Evolutionary conservation across 2,329 filamentous ascomycete species (phyloP), one percentile per base, ranked within the genome.

Genomic region (Sporothrix dimorphospora): DNA sequence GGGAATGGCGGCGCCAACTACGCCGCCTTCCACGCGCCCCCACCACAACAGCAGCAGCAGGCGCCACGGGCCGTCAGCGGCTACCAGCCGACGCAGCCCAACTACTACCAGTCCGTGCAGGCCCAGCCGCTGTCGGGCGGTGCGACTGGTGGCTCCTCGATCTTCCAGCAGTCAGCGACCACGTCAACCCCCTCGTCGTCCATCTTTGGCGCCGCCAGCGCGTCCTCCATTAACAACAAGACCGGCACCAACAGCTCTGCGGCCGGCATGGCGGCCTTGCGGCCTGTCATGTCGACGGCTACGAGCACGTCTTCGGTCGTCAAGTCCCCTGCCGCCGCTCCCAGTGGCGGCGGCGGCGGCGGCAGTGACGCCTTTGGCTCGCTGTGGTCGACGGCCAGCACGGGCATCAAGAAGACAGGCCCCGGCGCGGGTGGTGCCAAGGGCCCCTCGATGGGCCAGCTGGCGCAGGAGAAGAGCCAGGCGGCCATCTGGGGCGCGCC

Each of bases 401-500:
- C 87, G 12, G 90, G 91, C 63, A 87, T 94, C 75, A 94, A 94
- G 85, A 97, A 96, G 83, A 82, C 87, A 1, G 85, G 82, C 5
- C 38, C 59, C 73, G 87, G 90, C 1, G 85, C 87, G 11, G 84
- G 86, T 70, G 92, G 91, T 0, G 86, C 90, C 72, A 91, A 90
- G 72, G 92, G 92, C 0, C 91, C 90, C 72, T 94, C 94, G 71
- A 88, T 99, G 83, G 94, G 94, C 40, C 94, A 97, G 80, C 89
- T 99, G 69, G 95, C 94, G n/a, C 98, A 98, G 85, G 94, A 98
- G 82, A 98, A 98, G 87, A 96, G 94, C 72, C 94, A 91, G 77
- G 94, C 94, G 19, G 94, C 94, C 8, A 93, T 99, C 75, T 99
- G 97, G 94, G 96, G 95, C 21, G 88, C 92, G 0, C 86, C 91